Evolutionary conservation across 106 monocot species (phyloP), one percentile per base, ranked within the genome.

Genomic region (Narthecium ossifragum): DNA sequence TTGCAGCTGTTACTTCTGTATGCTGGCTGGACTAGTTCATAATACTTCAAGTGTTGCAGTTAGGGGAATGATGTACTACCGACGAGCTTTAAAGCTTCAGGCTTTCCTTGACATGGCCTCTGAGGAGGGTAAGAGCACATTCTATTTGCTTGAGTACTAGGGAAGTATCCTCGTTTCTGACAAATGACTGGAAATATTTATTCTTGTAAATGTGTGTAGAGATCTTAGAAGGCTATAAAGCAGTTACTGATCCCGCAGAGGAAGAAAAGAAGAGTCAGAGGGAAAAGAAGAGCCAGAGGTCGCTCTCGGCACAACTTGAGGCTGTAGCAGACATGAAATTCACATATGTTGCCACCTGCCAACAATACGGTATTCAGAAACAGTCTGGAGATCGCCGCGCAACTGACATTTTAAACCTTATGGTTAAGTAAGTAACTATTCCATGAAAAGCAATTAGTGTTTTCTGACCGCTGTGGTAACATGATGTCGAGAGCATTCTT

Each of bases 41-140:
- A 31, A 27, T 14, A 20, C 14, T 49, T 61, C 32, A 64, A 27
- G 10, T 76, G n/a, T 24, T 59, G 26, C 75, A 98, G 98, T 98
- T 65, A 81, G 98, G 63, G 98, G 98, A 33, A 91, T 98, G 98
- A 98, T 98, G 98, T 98, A 98, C 63, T 98, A 98, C 69, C 63
- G 76, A 41, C 78, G 87, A 76, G 98, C 98, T 43, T 54, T 98
- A 43, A 91, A 98, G 60, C 98, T 98, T 64, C 91, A 87, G 62
- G 87, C 87, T 69, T 98, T 98, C 72, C 98, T 98, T 68, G 98
- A 98, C 70, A 98, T 98, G 90, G 98, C 98, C 64, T 72, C 86
- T 65, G 96, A 98, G 72, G 77, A 56, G 32, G 96, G 96, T 98
- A 65, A 56, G 50, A 7, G 9, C 30, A 25, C 51, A 23, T 41